Percentiles rank a stretch among this genome's conserved stretches.
These are phyloP conservation scores for Crithidia brevicula DNA, from an alignment of 208 protist genomes.

Conservation along the genomic window DNA sequence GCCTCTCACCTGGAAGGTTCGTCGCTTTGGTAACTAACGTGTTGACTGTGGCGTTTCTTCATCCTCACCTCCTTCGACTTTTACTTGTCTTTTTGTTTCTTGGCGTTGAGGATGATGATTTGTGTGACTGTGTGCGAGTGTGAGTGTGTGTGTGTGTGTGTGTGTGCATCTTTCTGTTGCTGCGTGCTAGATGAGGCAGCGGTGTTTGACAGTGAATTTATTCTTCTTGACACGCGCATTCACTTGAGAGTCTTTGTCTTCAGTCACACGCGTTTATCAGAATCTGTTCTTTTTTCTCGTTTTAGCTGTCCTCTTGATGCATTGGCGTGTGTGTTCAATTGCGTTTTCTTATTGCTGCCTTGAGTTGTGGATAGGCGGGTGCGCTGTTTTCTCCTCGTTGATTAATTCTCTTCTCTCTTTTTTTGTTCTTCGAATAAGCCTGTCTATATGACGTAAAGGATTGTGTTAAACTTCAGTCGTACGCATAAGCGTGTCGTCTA, in stretches of 20 bases:
- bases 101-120: not conserved
- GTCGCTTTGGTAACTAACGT: slow-evolving; percentile 87
- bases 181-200: too few species aligned
- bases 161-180: slow-evolving; percentile 3
- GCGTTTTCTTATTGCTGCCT: too few species aligned
- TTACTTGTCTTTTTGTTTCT: too few species aligned
- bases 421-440: slow-evolving; percentile 1
- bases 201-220: too few species aligned
- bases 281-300: slow-evolving; percentile 9
- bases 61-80: too few species aligned
- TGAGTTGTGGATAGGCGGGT: too few species aligned
- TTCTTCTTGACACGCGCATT: too few species aligned
- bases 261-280: too few species aligned
- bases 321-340: not conserved
- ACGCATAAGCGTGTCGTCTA: not conserved
- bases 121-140: slow-evolving; percentile 10
- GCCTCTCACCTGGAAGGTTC: slow-evolving; percentile 90
- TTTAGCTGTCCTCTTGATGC: slow-evolving; percentile 1
- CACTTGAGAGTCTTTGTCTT: too few species aligned
- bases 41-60: too few species aligned
- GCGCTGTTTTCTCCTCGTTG: too few species aligned
- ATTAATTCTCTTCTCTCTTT: slow-evolving; percentile 12
- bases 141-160: slow-evolving; percentile 16
- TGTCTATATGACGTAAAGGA: slow-evolving; percentile 3
- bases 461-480: not conserved